phyloP scores from a whole-genome alignment of 495 filamentous ascomycete genomes.

The Xylaria intraflava region DNA sequence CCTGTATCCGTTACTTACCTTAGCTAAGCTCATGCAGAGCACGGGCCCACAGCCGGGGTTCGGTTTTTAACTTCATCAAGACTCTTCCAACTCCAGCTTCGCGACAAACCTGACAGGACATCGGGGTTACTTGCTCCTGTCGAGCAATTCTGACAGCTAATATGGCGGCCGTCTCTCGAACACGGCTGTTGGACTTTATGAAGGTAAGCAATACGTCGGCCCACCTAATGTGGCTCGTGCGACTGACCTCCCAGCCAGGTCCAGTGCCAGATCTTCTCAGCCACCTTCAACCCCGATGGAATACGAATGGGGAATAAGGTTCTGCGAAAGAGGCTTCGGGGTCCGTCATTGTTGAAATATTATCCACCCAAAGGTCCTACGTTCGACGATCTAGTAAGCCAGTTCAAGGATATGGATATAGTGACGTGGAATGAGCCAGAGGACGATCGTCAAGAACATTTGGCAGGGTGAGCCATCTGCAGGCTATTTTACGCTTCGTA shows the following conservation, averaged over 20 bases:
- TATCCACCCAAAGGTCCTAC: constrained; percentile 73
- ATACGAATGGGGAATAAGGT: constrained; percentile 81
- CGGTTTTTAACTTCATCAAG: constrained; percentile 1
- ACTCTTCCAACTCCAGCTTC: background rate
- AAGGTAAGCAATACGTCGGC: constrained; percentile 49
- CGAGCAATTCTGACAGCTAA: constrained; percentile 7
- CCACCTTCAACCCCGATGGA: constrained; percentile 79
- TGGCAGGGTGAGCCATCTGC: constrained; percentile 53
- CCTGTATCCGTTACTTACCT: too few species aligned
- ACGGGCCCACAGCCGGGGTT: background rate
- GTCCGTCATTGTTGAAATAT: constrained; percentile 71
- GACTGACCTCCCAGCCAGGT: constrained; percentile 42
- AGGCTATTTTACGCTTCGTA: constrained; percentile 11
- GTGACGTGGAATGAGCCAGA: constrained; percentile 66
- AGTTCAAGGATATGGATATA: constrained; percentile 49
- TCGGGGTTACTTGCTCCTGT: background rate
- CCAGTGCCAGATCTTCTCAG: constrained; percentile 85
- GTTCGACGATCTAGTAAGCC: constrained; percentile 58
- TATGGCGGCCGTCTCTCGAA: constrained; percentile 64
- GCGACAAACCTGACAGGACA: background rate
- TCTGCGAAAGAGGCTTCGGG: constrained; percentile 74
- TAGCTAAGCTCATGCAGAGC: background rate
- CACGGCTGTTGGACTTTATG: constrained; percentile 67
- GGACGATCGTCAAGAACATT: constrained; percentile 69
- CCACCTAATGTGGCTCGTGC: background rate